These are phyloP conservation scores for Fusarium sp. DNA, from an alignment of 2,329 filamentous ascomycete genomes.

Conservation along the genomic window DNA sequence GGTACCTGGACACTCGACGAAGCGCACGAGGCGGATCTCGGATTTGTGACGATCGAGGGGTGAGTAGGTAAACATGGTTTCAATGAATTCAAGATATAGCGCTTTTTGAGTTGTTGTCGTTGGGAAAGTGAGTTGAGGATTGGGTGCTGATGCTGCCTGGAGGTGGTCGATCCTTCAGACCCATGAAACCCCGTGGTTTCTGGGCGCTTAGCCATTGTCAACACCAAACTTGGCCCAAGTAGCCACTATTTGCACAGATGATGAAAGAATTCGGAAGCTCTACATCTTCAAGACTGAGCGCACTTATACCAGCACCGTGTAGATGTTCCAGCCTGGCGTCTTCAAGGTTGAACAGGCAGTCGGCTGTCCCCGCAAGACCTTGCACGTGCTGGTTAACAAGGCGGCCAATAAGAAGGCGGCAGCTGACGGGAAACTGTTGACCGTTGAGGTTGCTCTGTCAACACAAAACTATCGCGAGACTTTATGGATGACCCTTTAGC, in stretches of 20 bases:
- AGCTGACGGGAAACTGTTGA: neutral
- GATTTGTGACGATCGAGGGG: neutral
- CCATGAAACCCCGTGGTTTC: neutral
- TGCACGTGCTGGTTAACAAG: neutral
- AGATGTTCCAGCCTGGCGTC: neutral
- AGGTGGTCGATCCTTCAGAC: neutral
- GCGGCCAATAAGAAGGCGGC: neutral
- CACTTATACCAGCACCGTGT: neutral
- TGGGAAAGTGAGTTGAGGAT: neutral
- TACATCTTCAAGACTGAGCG: neutral
- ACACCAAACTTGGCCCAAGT: neutral
- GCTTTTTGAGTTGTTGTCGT: neutral
- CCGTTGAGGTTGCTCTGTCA: neutral
- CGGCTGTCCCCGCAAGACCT: neutral
- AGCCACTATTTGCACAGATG: no score
- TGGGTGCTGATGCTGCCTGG: neutral
- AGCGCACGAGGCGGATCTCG: conserved; percentile 1
- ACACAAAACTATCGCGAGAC: neutral
- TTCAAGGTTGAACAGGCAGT: neutral
- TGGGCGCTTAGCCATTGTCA: neutral
- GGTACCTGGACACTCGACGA: neutral
- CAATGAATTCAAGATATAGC: neutral
- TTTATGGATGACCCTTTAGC: neutral
- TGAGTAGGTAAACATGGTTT: neutral
- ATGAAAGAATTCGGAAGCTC: neutral